These are phyloP conservation scores for Trichoderma semiorbis DNA, from an alignment of 2,329 filamentous ascomycete genomes.

Conservation along the genomic window DNA sequence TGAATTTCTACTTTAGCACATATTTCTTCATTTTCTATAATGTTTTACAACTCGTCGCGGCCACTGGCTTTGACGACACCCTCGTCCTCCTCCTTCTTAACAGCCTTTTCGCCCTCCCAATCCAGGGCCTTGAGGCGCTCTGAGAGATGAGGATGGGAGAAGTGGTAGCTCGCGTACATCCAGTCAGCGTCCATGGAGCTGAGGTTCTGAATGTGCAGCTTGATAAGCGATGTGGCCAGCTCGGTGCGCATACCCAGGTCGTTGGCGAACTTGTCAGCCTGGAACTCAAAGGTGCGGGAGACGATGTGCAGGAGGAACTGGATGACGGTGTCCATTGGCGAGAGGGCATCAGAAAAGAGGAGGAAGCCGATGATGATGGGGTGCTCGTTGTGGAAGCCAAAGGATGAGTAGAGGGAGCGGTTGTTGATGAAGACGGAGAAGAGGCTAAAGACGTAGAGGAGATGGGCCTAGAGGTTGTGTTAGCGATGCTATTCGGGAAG, in stretches of 20 bases:
- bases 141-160: constrained; percentile 92
- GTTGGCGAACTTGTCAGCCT: constrained; percentile 88
- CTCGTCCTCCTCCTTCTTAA: constrained; percentile 36
- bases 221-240: constrained; percentile 84
- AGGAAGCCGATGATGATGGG: constrained; percentile 97
- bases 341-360: constrained; percentile 93
- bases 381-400: constrained; percentile 78
- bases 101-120: constrained; percentile 65
- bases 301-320: constrained; percentile 96
- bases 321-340: constrained; percentile 89
- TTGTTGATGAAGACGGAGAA: constrained; percentile 99
- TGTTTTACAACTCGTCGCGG: constrained; percentile 66
- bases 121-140: constrained; percentile 88
- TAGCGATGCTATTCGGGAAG: neutral
- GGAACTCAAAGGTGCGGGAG: constrained; percentile 91
- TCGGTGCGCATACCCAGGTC: constrained; percentile 79
- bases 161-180: constrained; percentile 98
- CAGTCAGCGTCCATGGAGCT: constrained; percentile 98
- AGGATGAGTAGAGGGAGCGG: constrained; percentile 80
- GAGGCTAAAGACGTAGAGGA: constrained; percentile 94
- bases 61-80: constrained; percentile 66
- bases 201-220: constrained; percentile 96
- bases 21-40: neutral
- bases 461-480: constrained; percentile 62
- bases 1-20: neutral